Percentiles rank a stretch among this genome's conserved stretches.
Conservation (phyloP, 2,329 filamentous ascomycete genomes). For the Colletotrichum tabaci region DNA sequence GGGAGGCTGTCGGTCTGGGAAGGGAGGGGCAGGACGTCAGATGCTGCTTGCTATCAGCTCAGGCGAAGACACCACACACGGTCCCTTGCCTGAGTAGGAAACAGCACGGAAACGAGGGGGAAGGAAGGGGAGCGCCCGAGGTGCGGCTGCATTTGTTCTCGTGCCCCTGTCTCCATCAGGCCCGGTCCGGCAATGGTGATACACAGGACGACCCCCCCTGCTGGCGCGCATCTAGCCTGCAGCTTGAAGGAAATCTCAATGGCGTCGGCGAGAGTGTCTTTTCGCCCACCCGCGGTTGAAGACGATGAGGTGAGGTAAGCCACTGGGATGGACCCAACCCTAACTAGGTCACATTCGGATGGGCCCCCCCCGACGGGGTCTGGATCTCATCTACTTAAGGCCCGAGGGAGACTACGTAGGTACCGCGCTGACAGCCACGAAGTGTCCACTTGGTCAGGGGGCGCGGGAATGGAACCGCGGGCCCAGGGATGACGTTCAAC, state of each 20-base stretch:
- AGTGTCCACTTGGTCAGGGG: constrained; percentile 14
- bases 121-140: constrained; percentile 9
- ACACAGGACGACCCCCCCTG: not conserved
- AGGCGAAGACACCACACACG: not conserved
- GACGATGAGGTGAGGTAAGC: not conserved
- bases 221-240: constrained; percentile 1
- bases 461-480: constrained; percentile 13
- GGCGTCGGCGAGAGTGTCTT: not conserved
- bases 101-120: not conserved
- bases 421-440: constrained; percentile 8
- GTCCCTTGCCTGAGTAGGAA: constrained; percentile 11
- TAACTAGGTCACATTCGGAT: constrained; percentile 29
- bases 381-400: constrained; percentile 17
- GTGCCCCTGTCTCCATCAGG: not conserved
- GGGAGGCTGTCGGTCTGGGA: constrained; percentile 3
- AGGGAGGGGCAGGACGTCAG: not conserved
- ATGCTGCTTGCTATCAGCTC: constrained; percentile 2
- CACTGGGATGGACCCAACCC: not conserved
- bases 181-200: not conserved
- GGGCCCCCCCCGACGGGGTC: constrained; percentile 13
- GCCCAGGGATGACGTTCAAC: constrained; percentile 26
- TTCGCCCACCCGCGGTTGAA: not conserved
- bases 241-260: not conserved
- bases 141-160: not conserved
- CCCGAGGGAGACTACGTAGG: constrained; percentile 19